A percentile compares a stretch with the other conserved stretches of the same genome.
phyloP scores from a whole-genome alignment of 169 alveolate genomes.

The Eimeria sp. region DNA sequence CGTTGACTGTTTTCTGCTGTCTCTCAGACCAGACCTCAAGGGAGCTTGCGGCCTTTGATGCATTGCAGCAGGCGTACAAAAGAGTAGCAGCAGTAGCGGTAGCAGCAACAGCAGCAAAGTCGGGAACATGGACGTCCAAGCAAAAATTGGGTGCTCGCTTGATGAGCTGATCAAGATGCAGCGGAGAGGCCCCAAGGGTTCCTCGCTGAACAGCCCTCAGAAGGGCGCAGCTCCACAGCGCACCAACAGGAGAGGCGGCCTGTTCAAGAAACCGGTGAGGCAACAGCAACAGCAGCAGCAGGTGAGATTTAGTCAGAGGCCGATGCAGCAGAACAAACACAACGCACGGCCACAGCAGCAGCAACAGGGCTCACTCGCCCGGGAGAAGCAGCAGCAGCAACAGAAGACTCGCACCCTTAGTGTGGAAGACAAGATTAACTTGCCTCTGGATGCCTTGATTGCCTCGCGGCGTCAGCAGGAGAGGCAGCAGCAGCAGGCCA shows the following conservation, averaged over 20 bases:
- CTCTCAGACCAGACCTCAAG: background rate
- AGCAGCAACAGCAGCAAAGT: background rate
- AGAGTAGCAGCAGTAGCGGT: constrained; percentile 4
- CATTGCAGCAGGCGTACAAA: constrained; percentile 10
- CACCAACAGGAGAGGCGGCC: constrained; percentile 11
- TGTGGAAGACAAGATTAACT: constrained; percentile 12
- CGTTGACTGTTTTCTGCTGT: constrained; percentile 39
- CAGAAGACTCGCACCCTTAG: background rate
- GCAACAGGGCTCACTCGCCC: constrained; percentile 19
- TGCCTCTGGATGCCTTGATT: constrained; percentile 49
- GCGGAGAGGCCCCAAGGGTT: constrained; percentile 24
- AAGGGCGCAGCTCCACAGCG: constrained; percentile 73
- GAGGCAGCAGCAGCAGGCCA: background rate
- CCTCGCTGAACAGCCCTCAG: background rate
- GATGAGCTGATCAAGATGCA: constrained; percentile 78
- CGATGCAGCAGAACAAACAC: constrained; percentile 50
- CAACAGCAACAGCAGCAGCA: constrained; percentile 68
- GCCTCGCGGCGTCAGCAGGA: constrained; percentile 5
- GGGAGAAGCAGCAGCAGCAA: constrained; percentile 21
- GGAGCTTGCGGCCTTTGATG: constrained; percentile 16
- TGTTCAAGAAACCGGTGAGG: background rate
- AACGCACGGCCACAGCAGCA: constrained; percentile 15
- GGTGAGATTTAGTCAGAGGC: constrained; percentile 1
- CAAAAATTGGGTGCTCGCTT: constrained; percentile 77
- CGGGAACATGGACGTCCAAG: constrained; percentile 66